These are phyloP conservation scores for Entomortierella chlamydospora DNA, from an alignment of 192 early-diverging fungal species.

Conservation along the genomic window DNA sequence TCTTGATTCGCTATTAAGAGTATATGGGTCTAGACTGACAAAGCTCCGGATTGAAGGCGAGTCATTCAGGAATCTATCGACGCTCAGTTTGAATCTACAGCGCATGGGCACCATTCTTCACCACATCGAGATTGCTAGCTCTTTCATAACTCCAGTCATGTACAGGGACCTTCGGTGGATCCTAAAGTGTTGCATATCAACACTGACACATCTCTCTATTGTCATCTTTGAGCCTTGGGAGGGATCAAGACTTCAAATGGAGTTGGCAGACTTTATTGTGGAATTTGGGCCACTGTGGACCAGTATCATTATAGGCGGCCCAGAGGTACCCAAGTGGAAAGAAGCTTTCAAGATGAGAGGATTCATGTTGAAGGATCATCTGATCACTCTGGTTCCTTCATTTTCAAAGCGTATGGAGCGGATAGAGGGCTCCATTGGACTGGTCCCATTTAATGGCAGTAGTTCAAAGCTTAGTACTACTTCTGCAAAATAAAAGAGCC, in stretches of 20 bases:
- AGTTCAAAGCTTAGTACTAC: not conserved
- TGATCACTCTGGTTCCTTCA: not conserved
- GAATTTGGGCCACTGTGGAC: slow-evolving; percentile 7
- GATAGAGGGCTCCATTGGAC: not conserved
- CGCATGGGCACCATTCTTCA: not conserved
- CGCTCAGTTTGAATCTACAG: not conserved
- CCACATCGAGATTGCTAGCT: not conserved
- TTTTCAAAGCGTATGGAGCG: not conserved
- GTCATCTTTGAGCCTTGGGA: not conserved
- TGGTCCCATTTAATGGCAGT: not conserved
- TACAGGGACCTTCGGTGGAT: slow-evolving; percentile 1
- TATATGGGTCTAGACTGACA: slow-evolving; percentile 6
- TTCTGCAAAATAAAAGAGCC: not conserved
- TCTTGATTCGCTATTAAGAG: slow-evolving; percentile 1
- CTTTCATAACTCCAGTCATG: not conserved
- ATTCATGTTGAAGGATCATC: not conserved
- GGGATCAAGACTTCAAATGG: not conserved
- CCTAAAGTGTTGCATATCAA: not conserved
- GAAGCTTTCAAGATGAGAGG: not conserved
- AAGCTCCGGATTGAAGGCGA: slow-evolving; percentile 3
- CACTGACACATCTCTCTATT: slow-evolving; percentile 1
- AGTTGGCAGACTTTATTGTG: slow-evolving; percentile 7
- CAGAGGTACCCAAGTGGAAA: not conserved
- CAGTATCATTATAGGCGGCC: not conserved
- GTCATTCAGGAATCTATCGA: not conserved